Evolutionary conservation across 345 rosid genomes (phyloP), one percentile per base, ranked within the genome.

Genomic region (Aquilaria malaccensis): DNA sequence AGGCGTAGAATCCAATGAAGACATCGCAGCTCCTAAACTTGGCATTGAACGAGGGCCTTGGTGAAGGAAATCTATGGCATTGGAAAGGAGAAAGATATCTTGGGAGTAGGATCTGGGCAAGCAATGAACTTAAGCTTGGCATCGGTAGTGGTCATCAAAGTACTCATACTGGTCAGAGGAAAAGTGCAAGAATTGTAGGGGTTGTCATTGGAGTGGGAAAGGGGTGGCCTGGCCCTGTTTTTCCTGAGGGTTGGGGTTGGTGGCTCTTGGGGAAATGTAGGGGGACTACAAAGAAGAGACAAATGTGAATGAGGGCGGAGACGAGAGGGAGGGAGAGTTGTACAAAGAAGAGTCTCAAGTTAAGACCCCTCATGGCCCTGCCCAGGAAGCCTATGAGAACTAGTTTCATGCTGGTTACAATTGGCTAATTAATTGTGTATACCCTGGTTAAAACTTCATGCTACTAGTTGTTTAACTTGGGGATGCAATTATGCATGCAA

Each of bases 221-320:
- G 10, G 58, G 48, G 32, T 15, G 12, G 30, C 1, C 55, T 33
- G 64, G 72, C 14, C 64, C 72, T 12, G 63, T 52, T 45, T 55
- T 29, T 61, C 74, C 48, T 71, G 70, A 41, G 77, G 74, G 59
- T 73, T 72, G 31, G 84, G 61, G 73, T 63, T 43, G 66, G 63
- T 65, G 72, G 89, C 94, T 69, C 95, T 79, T 13, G 98, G 98
- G 52, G 98, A 89, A 63, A 92, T 86, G 72, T 89, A 92, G 2
- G 98, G 98, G 29, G 98, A 92, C 70, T 89, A 95, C 33, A 92
- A 67, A 69, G 98, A 95, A 9, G 98, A 92, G 67, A 89, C 95
- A 68, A 92, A 88, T 64, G 95, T 96, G 10, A 96, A 92, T 48
- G 98, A 92, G 31, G 98, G 87, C 43, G 95, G 98, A 52, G 95